Base-by-base conservation (phyloP, 2,329 filamentous ascomycete species). In the Myrmaecium sp. region DNA sequence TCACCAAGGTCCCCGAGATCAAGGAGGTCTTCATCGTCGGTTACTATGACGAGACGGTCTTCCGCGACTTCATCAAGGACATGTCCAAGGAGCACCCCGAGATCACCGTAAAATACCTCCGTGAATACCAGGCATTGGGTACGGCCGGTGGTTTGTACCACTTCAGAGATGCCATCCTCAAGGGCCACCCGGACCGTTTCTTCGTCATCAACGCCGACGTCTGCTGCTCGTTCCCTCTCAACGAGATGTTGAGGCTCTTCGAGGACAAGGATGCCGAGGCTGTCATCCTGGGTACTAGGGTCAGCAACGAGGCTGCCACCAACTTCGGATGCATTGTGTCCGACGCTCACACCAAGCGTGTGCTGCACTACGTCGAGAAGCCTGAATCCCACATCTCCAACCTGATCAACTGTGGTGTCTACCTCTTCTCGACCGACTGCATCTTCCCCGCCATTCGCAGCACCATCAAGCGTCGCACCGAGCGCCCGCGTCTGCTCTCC, bases 291-390 rank as follows among this genome's bases (percentile, higher is more conserved):
- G 89, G 89, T 28, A 98, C 89, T 21, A 68, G 83, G 29, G 82
- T 95, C 31, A 74, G 73, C 48, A 81, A 91, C 46, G 86, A 95
- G 30, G 79, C 84, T 12, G 86, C 89, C 17, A 78, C 70, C 43
- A 95, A 95, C 64, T 98, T 95, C 51, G 89, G 89, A 36, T 98
- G 89, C 66, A 92, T 95, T 46, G 89, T 95, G 30, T 89, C 80
- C 30, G 89, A 98, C 54, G 62, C 77, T 22, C 82, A 94, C 58
- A 92, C 80, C 37, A 84, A 86, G 52, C 82, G 86, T 39, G 89
- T 98, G 23, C 74, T 95, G 33, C 89, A 98, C 62, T 95, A 98
- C 58, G 89, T 98, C 51, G 89, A 95, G 68, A 95, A 95, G 64
- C 89, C 89, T 38, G 86, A 98, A 57, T 83, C 79, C 30, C 80